These are phyloP conservation scores for Linaria vulgaris DNA, from an alignment of 257 asterid species.

Conservation along the genomic window DNA sequence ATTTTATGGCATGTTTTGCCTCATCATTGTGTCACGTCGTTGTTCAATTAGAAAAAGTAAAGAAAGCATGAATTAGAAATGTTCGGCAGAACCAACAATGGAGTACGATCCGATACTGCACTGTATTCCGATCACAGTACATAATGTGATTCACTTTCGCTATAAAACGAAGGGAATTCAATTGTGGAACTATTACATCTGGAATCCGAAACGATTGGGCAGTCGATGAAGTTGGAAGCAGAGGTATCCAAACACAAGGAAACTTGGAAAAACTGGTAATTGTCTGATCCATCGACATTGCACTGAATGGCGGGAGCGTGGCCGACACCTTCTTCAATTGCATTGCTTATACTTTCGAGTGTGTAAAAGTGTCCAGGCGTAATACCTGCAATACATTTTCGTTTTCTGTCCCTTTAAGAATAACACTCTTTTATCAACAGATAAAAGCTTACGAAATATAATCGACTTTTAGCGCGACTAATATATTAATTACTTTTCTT, in stretches of 20 bases:
- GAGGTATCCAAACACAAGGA: conserved; percentile 64
- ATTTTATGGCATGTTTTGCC: too few species aligned
- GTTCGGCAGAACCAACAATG: too few species aligned
- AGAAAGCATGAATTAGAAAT: too few species aligned
- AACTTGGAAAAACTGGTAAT: conserved; percentile 57
- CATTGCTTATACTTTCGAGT: conserved; percentile 43
- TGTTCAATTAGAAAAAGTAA: too few species aligned
- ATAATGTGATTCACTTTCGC: conserved; percentile 9
- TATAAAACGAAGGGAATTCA: conserved; percentile 58
- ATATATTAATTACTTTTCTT: too few species aligned
- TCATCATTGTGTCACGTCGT: too few species aligned
- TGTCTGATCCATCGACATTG: conserved; percentile 52
- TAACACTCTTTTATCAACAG: neutral
- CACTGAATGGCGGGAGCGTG: conserved; percentile 56
- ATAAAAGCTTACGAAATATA: neutral
- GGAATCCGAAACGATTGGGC: conserved; percentile 60
- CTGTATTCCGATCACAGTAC: conserved; percentile 25
- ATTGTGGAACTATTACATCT: conserved; percentile 43
- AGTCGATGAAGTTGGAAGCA: conserved; percentile 48
- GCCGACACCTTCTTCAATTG: conserved; percentile 51
- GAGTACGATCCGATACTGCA: neutral
- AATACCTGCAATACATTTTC: conserved; percentile 40
- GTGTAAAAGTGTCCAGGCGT: conserved; percentile 41
- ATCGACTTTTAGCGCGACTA: neutral
- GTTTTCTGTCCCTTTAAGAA: neutral